Evolutionary conservation across 495 filamentous ascomycete species (phyloP), one percentile per base, ranked within the genome.

Genomic region (Trichoderma erinaceum): DNA sequence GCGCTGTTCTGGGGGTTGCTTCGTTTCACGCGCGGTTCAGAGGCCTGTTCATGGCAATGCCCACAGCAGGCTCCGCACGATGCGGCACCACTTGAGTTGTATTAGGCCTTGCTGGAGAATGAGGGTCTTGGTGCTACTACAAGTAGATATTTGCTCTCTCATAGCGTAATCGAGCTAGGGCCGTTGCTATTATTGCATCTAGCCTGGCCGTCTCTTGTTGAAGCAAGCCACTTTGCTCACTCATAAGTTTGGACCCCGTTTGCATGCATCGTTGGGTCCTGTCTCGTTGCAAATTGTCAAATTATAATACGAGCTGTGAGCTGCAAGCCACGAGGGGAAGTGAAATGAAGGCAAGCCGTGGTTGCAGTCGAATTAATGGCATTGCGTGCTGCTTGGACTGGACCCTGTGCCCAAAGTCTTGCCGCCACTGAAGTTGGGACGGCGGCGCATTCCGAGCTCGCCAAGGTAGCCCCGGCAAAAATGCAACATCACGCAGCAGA

Each of bases 351-450:
- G 5, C 15, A 11, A n/a, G 10, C n/a, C 44, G 44, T n/a, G 44
- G 44, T n/a, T n/a, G 44, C n/a, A 15, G 13, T 48, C 44, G 44
- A 13, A n/a, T 48, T 11, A 48, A 15, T 4, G 44, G n/a, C 13
- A 48, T 15, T n/a, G 44, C 15, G n/a, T n/a, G 18, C 18, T 25
- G 7, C 21, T 23, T 6, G 48, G 48, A 29, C 13, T 61, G 23
- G n/a, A 61, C 56, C 56, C 27, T 61, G 56, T 61, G 56, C 56
- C 18, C 56, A 61, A 61, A 61, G 6, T 32, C 56, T 61, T 38
- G 3, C 56, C 56, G 52, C 52, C 52, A 16, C 27, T 32, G 56
- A 3, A 3, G 44, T 11, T 48, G n/a, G 44, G 44, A 16, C 44
- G 44, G 35, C 35, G 35, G 56, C 56, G 56, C 56, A 61, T 61